Conservation (phyloP, 2,329 filamentous ascomycete genomes). For the Neophaeococcomyces aloes region DNA sequence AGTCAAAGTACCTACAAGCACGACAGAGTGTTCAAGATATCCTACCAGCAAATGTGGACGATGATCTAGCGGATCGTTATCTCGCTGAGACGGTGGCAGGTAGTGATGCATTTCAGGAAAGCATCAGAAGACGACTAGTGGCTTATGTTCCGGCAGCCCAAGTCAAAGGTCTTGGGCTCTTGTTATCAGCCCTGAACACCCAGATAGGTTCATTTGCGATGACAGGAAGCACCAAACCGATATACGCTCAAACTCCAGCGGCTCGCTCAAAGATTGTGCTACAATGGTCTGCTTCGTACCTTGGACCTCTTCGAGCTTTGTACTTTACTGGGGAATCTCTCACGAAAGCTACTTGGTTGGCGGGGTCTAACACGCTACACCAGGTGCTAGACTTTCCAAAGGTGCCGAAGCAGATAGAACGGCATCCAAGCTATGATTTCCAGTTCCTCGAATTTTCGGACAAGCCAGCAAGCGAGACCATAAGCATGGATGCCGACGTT, state of each 20-base stretch:
- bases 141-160: conserved; percentile 40
- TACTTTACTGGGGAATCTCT: conserved; percentile 41
- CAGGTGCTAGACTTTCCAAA: conserved; percentile 44
- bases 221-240: conserved; percentile 46
- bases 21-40: conserved; percentile 14
- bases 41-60: conserved; percentile 26
- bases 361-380: conserved; percentile 40
- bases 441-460: conserved; percentile 48
- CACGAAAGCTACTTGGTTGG: conserved; percentile 43
- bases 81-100: conserved; percentile 38
- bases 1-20: conserved; percentile 10
- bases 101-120: conserved; percentile 38
- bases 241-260: conserved; percentile 44
- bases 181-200: conserved; percentile 45
- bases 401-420: conserved; percentile 43
- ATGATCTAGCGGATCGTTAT: conserved; percentile 33
- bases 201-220: conserved; percentile 46
- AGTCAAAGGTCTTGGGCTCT: conserved; percentile 39
- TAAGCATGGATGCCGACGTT: conserved; percentile 57
- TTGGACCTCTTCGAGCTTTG: conserved; percentile 43
- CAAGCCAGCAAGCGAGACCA: conserved; percentile 44
- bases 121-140: conserved; percentile 39
- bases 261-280: conserved; percentile 45
- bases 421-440: conserved; percentile 43
- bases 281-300: conserved; percentile 43